A percentile compares a stretch with the other conserved stretches of the same genome.
Evolutionary conservation across 73 alveolate genomes (phyloP).

Genomic region (Tetrahymena thermophila): DNA sequence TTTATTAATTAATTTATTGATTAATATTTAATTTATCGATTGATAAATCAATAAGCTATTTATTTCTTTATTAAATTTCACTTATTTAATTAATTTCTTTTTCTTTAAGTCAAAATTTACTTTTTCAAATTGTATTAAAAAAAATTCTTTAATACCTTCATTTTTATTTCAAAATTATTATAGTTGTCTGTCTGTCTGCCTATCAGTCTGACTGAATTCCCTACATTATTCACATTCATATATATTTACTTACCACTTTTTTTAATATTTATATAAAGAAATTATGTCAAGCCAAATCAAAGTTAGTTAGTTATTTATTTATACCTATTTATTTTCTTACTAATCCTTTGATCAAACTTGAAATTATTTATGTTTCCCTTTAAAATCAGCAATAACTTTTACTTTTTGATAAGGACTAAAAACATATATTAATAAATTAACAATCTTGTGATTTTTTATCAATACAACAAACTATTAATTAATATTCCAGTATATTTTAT

Average conservation of each 20-base stretch:
- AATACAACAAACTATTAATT: neutral
- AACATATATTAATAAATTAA: too few species aligned
- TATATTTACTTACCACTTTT: too few species aligned
- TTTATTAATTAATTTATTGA: neutral
- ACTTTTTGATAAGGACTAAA: neutral
- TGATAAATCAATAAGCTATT: neutral
- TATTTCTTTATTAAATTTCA: neutral
- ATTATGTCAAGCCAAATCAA: too few species aligned
- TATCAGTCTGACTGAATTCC: too few species aligned
- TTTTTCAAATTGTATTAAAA: neutral
- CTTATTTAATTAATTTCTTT: neutral
- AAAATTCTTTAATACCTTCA: neutral
- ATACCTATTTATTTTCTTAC: too few species aligned
- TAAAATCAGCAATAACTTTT: too few species aligned
- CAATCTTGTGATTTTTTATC: neutral
- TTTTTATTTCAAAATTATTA: neutral
- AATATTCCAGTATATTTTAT: neutral
- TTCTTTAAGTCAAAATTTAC: neutral
- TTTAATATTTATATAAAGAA: too few species aligned
- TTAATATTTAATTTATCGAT: neutral
- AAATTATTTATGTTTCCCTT: too few species aligned
- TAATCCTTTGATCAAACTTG: too few species aligned
- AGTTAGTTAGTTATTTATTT: too few species aligned
- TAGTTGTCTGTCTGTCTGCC: neutral
- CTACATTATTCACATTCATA: too few species aligned